Evolutionary conservation across 306 rosid species (phyloP).

Genomic region (Prinsepia uniflora): DNA sequence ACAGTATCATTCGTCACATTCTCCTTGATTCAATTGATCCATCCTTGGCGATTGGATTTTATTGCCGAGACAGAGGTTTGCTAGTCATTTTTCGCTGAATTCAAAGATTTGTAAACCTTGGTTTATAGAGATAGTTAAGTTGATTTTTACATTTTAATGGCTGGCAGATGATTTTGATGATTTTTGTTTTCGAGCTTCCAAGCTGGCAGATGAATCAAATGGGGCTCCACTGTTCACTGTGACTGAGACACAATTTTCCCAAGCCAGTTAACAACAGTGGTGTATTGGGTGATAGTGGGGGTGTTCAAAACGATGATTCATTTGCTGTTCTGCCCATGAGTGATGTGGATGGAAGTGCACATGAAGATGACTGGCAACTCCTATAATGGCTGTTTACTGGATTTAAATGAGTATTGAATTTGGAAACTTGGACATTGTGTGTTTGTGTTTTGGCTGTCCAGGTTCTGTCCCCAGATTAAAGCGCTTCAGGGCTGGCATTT

Average conservation of each 20-base stretch:
- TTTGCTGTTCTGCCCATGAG: conserved; percentile 24
- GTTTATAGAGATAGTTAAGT: conserved; percentile 14
- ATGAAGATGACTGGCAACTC: conserved; percentile 90
- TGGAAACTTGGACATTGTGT: conserved; percentile 4
- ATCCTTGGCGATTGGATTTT: conserved; percentile 93
- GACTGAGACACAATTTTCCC: conserved; percentile 41
- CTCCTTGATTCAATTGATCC: conserved; percentile 81
- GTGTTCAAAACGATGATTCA: conserved; percentile 35
- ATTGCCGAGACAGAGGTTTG: conserved; percentile 87
- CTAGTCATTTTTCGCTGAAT: conserved; percentile 21
- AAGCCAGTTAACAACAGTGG: conserved; percentile 38
- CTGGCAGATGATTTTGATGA: conserved; percentile 73
- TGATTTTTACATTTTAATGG: conserved; percentile 5
- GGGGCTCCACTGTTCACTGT: conserved; percentile 96
- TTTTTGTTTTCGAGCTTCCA: conserved; percentile 71
- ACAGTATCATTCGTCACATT: conserved; percentile 63
- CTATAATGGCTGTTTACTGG: conserved; percentile 36
- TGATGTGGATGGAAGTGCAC: conserved; percentile 34
- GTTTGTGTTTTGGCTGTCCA: background rate
- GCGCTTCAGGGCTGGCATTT: background rate
- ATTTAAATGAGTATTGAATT: background rate
- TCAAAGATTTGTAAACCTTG: conserved; percentile 3
- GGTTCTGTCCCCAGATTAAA: background rate
- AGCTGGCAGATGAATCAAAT: conserved; percentile 72
- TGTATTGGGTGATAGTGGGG: conserved; percentile 33